These are phyloP conservation scores for Aspergillus novofumigatus DNA, from an alignment of 2,329 filamentous ascomycete genomes.

Conservation along the genomic window DNA sequence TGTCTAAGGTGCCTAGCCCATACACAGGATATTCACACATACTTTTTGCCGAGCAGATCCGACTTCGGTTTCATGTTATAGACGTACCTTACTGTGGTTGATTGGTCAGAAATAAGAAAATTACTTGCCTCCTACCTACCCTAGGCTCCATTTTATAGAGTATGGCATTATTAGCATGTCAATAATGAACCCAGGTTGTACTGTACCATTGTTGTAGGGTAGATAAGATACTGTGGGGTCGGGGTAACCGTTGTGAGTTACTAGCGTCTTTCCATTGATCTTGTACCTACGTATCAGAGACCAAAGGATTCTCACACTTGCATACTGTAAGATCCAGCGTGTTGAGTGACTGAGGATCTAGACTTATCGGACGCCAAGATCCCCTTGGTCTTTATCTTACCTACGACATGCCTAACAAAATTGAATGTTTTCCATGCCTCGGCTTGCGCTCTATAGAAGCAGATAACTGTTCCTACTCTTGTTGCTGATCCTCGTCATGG, in stretches of 20 bases:
- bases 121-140: no score
- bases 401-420: neutral
- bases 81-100: no score
- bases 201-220: no score
- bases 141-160: no score
- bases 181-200: no score
- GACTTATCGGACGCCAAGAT: neutral
- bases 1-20: no score
- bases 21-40: no score
- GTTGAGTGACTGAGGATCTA: neutral
- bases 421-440: neutral
- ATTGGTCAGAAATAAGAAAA: neutral
- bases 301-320: neutral
- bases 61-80: neutral
- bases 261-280: neutral
- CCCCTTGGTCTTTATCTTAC: neutral
- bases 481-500: conserved; percentile 25
- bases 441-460: neutral
- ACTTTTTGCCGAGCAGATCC: no score
- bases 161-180: no score
- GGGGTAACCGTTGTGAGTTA: neutral
- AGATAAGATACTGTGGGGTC: no score
- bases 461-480: neutral
- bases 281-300: neutral
- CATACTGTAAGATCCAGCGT: neutral